Conservation (phyloP, 2,329 filamentous ascomycete species). For the Lachnellula suecica region DNA sequence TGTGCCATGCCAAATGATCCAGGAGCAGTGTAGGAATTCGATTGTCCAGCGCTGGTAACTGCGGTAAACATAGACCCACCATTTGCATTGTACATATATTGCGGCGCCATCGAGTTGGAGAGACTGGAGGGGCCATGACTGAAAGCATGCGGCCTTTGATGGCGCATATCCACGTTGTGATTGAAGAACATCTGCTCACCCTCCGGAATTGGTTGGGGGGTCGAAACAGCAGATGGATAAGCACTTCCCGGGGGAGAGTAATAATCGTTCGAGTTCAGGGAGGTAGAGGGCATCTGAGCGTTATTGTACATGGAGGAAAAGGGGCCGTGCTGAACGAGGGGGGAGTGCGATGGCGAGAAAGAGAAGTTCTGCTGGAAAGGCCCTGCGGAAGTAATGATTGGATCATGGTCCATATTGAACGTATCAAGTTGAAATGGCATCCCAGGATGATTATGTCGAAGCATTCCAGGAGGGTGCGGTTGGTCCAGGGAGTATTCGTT, state of each 20-base stretch:
- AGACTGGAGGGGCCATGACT: conserved; percentile 47
- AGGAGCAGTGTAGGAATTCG: conserved; percentile 51
- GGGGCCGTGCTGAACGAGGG: conserved; percentile 58
- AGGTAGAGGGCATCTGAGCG: conserved; percentile 61
- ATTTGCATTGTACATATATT: conserved; percentile 62
- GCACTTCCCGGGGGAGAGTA: conserved; percentile 71
- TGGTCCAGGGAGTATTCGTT: conserved; percentile 68
- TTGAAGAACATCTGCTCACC: conserved; percentile 65
- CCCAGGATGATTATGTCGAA: conserved; percentile 37
- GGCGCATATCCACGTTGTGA: conserved; percentile 47
- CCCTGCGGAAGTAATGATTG: conserved; percentile 65
- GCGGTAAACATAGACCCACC: conserved; percentile 57
- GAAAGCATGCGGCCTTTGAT: conserved; percentile 49
- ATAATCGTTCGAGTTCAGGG: conserved; percentile 64
- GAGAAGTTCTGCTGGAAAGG: conserved; percentile 67
- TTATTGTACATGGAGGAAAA: conserved; percentile 63
- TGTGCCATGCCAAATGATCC: conserved; percentile 52
- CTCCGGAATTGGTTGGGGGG: conserved; percentile 66
- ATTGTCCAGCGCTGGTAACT: conserved; percentile 48
- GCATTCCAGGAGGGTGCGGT: conserved; percentile 31
- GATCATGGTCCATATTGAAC: conserved; percentile 54
- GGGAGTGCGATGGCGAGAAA: conserved; percentile 71
- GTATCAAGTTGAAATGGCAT: conserved; percentile 58
- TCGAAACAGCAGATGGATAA: conserved; percentile 69
- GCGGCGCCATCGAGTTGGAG: conserved; percentile 58